These are phyloP conservation scores for Ceratocystis cubensis DNA, from an alignment of 2,329 filamentous ascomycete species.

Conservation along the genomic window DNA sequence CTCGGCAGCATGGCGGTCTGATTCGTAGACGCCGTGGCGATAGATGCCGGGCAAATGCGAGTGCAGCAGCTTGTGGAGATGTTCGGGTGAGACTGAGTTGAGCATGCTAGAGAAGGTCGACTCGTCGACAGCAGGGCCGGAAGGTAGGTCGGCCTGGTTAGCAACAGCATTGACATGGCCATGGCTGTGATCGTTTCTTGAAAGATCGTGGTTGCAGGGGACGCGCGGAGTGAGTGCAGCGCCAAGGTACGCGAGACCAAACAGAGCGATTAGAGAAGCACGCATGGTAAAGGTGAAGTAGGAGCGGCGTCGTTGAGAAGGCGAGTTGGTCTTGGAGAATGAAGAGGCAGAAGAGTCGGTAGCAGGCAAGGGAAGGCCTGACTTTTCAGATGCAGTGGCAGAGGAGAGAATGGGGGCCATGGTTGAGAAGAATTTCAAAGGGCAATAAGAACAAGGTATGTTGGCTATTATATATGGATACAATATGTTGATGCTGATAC, in stretches of 20 bases:
- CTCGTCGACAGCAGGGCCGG: conserved; percentile 11
- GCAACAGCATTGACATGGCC: not conserved
- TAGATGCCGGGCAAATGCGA: conserved; percentile 49
- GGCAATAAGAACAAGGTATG: not conserved
- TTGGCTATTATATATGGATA: not conserved
- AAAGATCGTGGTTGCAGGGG: conserved; percentile 1
- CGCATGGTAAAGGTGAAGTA: conserved; percentile 15
- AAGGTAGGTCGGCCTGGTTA: not conserved
- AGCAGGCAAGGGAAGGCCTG: conserved; percentile 17
- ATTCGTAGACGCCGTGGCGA: conserved; percentile 54
- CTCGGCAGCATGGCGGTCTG: conserved; percentile 51
- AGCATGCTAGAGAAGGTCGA: conserved; percentile 30
- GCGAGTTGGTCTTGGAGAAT: not conserved
- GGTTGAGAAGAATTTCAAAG: not conserved
- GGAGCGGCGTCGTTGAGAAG: conserved; percentile 11
- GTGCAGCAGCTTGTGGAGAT: conserved; percentile 55
- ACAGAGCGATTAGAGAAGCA: conserved; percentile 13
- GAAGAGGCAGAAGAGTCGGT: conserved; percentile 5
- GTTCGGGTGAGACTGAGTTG: conserved; percentile 43
- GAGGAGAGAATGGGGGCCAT: conserved; percentile 12
- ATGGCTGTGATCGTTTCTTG: not conserved
- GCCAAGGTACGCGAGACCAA: conserved; percentile 15
- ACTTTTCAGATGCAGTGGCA: conserved; percentile 14
- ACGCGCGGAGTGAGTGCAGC: conserved; percentile 12
- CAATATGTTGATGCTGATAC: too few relatives aligned